phyloP scores from a whole-genome alignment of 2,329 filamentous ascomycete species.

The Penicillium capsulatum region DNA sequence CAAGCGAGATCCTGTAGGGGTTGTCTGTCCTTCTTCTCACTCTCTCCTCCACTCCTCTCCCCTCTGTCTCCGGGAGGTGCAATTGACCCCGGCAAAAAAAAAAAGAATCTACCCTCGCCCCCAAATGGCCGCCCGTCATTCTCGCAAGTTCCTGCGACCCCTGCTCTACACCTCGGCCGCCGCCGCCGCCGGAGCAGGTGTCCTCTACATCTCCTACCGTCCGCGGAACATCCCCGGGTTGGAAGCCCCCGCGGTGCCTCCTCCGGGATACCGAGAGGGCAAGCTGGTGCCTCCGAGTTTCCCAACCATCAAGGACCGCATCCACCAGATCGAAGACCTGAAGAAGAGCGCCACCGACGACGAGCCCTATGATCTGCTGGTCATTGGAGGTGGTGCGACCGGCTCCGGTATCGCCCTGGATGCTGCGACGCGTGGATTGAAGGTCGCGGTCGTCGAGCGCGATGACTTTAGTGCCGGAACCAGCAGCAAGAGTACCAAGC shows the following conservation, averaged over 20 bases:
- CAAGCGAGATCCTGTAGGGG: too few relatives aligned
- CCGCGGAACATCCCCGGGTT: slow-evolving; percentile 62
- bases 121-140: slow-evolving; percentile 41
- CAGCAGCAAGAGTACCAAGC: slow-evolving; percentile 81
- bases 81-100: too few relatives aligned
- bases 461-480: slow-evolving; percentile 80
- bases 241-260: slow-evolving; percentile 58
- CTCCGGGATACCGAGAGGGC: slow-evolving; percentile 59
- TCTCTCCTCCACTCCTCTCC: background rate
- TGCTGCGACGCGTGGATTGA: slow-evolving; percentile 71
- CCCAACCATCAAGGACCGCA: slow-evolving; percentile 48
- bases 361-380: slow-evolving; percentile 68
- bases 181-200: slow-evolving; percentile 51
- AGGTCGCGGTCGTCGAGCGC: slow-evolving; percentile 74
- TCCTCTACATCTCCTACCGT: slow-evolving; percentile 59
- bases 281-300: slow-evolving; percentile 53
- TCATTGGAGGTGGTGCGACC: slow-evolving; percentile 76
- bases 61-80: too few relatives aligned
- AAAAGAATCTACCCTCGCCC: too few relatives aligned
- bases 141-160: slow-evolving; percentile 52
- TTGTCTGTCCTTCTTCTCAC: background rate
- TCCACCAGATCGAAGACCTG: slow-evolving; percentile 51
- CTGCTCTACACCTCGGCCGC: slow-evolving; percentile 58
- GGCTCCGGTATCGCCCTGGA: slow-evolving; percentile 77
- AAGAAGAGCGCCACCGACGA: slow-evolving; percentile 40